Evolutionary conservation across 306 rosid species (phyloP).

Genomic region (Cucumis cinereus): DNA sequence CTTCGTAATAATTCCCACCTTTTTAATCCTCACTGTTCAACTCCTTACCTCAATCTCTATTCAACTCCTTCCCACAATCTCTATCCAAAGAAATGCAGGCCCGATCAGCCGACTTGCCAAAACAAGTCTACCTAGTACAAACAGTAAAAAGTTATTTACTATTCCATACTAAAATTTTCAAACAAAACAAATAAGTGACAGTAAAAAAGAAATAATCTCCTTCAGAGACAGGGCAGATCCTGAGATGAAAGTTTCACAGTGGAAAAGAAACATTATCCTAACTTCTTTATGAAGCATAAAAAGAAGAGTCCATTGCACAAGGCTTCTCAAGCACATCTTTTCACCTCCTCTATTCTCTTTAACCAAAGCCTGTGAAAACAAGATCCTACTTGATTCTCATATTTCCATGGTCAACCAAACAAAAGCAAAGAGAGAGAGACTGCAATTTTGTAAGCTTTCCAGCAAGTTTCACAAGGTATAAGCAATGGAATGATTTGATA

Average conservation of each 20-base stretch:
- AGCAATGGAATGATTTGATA: background rate
- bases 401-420: background rate
- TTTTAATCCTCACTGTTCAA: too few species aligned
- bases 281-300: background rate
- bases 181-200: background rate
- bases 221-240: background rate
- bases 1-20: too few species aligned
- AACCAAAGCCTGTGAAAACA: background rate
- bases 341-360: background rate
- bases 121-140: background rate
- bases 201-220: background rate
- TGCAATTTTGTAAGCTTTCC: background rate
- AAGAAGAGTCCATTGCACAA: background rate
- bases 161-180: background rate
- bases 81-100: background rate
- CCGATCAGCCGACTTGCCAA: background rate
- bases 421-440: background rate
- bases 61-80: too few species aligned
- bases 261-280: background rate
- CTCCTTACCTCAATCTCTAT: too few species aligned
- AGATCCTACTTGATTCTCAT: background rate
- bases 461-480: background rate
- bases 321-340: slow-evolving; percentile 2
- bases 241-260: background rate
- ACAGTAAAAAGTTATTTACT: background rate